phyloP scores from a whole-genome alignment of 2,329 filamentous ascomycete genomes.

The Kalmusia sp. region DNA sequence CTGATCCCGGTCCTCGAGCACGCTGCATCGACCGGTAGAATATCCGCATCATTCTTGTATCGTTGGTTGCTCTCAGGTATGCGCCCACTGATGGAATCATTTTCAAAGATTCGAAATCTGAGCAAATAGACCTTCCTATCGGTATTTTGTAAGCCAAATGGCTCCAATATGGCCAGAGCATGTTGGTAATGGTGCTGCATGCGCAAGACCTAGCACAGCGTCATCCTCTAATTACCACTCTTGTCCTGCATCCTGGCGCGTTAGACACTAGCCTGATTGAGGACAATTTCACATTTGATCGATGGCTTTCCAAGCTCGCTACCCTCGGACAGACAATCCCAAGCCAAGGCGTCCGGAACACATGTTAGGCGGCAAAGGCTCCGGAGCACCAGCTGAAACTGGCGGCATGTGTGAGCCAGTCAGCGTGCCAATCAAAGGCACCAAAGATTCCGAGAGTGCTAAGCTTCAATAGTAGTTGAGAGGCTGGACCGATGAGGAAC shows the following conservation, averaged over 20 bases:
- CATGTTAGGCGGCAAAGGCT: background rate
- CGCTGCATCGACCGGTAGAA: no score
- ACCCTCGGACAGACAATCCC: background rate
- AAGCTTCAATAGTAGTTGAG: background rate
- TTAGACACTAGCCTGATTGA: background rate
- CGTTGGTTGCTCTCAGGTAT: no score
- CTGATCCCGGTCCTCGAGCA: no score
- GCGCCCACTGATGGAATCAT: no score
- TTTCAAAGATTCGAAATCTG: no score
- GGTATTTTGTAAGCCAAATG: no score
- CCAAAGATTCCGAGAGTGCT: background rate
- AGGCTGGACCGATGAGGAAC: background rate
- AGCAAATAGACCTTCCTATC: no score
- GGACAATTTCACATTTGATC: background rate
- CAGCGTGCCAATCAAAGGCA: background rate
- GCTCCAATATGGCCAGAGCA: no score
- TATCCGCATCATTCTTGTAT: no score
- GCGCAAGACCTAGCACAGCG: no score
- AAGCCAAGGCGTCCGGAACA: background rate
- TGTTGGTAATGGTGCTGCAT: no score
- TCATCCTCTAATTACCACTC: background rate
- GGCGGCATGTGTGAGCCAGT: background rate
- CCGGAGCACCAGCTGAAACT: background rate
- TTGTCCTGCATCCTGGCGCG: background rate
- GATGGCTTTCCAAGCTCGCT: background rate